phyloP scores from a whole-genome alignment of 2,329 filamentous ascomycete species.

The Talaromyces sp. region DNA sequence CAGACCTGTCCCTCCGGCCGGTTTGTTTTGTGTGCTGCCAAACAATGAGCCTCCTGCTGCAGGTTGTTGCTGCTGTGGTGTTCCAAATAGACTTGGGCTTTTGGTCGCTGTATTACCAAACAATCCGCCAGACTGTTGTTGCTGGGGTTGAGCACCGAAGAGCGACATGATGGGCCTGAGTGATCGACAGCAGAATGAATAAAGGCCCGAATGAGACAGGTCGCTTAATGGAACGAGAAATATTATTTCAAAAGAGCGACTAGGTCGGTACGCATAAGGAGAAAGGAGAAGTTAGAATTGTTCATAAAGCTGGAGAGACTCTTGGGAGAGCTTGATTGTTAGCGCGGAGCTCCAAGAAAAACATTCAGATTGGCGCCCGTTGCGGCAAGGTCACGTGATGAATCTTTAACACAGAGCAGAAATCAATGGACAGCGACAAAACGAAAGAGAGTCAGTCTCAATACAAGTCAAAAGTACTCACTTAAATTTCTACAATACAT shows the following conservation, averaged over 20 bases:
- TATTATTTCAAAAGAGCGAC: constrained; percentile 11
- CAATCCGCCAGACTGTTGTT: constrained; percentile 29
- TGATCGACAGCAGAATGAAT: not conserved
- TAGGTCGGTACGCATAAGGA: constrained; percentile 5
- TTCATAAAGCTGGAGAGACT: not conserved
- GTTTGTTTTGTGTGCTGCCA: constrained; percentile 24
- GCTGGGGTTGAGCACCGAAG: constrained; percentile 30
- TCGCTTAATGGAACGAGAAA: not conserved
- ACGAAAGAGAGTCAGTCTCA: not conserved
- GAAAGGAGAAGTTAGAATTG: not conserved
- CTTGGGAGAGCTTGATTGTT: constrained; percentile 6
- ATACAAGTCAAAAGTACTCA: not conserved
- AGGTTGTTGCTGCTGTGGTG: constrained; percentile 25
- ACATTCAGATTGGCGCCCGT: constrained; percentile 1
- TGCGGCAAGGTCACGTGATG: constrained; percentile 14
- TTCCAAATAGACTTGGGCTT: constrained; percentile 37
- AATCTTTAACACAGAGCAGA: too few relatives aligned
- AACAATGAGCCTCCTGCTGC: constrained; percentile 36
- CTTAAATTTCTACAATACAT: not conserved
- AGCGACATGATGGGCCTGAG: constrained; percentile 35
- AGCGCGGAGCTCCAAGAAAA: constrained; percentile 15
- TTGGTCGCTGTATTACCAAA: constrained; percentile 31
- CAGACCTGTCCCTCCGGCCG: constrained; percentile 22
- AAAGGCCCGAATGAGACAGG: not conserved
- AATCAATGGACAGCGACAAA: not conserved